A percentile compares a stretch with the other conserved stretches of the same genome.
Conservation (phyloP, 1,139 yeast genomes). For the Geotrichum bryndzae region DNA sequence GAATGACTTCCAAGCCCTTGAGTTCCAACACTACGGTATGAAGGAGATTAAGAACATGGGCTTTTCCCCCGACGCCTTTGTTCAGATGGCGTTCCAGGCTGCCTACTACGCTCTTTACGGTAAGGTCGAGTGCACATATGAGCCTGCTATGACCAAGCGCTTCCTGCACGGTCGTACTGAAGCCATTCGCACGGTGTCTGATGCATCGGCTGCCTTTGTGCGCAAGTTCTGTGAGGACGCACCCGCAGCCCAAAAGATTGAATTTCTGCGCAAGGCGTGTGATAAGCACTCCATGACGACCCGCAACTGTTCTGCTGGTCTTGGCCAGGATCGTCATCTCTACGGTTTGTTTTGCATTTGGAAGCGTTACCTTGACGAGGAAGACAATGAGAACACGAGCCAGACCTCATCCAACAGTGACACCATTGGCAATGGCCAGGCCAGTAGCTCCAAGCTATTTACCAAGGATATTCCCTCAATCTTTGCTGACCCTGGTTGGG, state of each 20-base stretch:
- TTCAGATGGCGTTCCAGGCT: conserved; percentile 91
- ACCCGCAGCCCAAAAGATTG: conserved; percentile 55
- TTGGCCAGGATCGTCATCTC: conserved; percentile 86
- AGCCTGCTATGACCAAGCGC: conserved; percentile 91
- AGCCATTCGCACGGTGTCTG: conserved; percentile 78
- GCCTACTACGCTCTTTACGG: conserved; percentile 90
- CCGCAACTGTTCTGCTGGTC: conserved; percentile 61
- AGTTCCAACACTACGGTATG: conserved; percentile 71
- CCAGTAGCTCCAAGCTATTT: conserved; percentile 8
- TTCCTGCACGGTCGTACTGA: conserved; percentile 90
- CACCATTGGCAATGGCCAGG: conserved; percentile 11
- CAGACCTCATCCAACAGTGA: conserved; percentile 25
- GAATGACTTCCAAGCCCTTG: conserved; percentile 78
- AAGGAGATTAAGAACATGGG: conserved; percentile 77
- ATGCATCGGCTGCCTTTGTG: conserved; percentile 74
- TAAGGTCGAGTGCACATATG: conserved; percentile 87
- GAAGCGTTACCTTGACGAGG: conserved; percentile 61
- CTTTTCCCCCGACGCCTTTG: conserved; percentile 89
- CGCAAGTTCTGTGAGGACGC: conserved; percentile 77
- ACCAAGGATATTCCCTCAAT: conserved; percentile 45
- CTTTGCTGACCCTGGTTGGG: conserved; percentile 78
- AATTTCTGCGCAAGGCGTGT: conserved; percentile 62
- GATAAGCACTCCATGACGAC: conserved; percentile 62
- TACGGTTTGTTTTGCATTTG: conserved; percentile 85
- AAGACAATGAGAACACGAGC: conserved; percentile 27